Evolutionary conservation across 2,329 filamentous ascomycete species (phyloP), one percentile per base, ranked within the genome.

Genomic region (Claviceps africana): DNA sequence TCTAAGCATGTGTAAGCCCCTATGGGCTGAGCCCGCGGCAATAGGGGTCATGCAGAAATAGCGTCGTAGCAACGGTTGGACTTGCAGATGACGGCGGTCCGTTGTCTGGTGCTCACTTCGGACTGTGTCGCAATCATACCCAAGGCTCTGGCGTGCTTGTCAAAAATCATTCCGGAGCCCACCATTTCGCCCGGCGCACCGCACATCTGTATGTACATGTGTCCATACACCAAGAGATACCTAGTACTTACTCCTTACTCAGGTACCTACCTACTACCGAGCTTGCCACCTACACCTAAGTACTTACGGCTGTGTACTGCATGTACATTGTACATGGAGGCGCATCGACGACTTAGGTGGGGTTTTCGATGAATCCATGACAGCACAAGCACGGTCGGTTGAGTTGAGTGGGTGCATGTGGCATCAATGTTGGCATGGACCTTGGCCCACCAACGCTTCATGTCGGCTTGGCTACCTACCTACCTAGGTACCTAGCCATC

Each of bases 371-470:
- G n/a, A n/a, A 37, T 37, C 33, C 15, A 17, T 50, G 43, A 46
- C 37, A n/a, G n/a, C n/a, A n/a, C n/a, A n/a, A 52, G 39, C 47
- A 52, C 45, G 45, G 37, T 45, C 47, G 39, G 35, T 17, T 46
- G 33, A 35, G 45, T 46, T 52, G 52, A n/a, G n/a, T n/a, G n/a
- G n/a, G n/a, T n/a, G n/a, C n/a, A n/a, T n/a, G 52, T 39, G 43
- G 48, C 46, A 48, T 37, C 3, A 11, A 35, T n/a, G n/a, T n/a
- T 47, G 19, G 33, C 31, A 48, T 35, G 50, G 44, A 31, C 44
- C 28, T 31, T 31, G 44, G 28, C 44, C 42, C 42, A 44, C 42
- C 37, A 40, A 10, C 42, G 21, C 42, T 19, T n/a, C 28, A n/a
- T 46, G 44, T 46, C 44, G 44, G 17, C 44, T n/a, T n/a, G n/a